Base-by-base conservation (phyloP, 1,284 basidiomycete genomes). In the Leccinum pachyderme region DNA sequence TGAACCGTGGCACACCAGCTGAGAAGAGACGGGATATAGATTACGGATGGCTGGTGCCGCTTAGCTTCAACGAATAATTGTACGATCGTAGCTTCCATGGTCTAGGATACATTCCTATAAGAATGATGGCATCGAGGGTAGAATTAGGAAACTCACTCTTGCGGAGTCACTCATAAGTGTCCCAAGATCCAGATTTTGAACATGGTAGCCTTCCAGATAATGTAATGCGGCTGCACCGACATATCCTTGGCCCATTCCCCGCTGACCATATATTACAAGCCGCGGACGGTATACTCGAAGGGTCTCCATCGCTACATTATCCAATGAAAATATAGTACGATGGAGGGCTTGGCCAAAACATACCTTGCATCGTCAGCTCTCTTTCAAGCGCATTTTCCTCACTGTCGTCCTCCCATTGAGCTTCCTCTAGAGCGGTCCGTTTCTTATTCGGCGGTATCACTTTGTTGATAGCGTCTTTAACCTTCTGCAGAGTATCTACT, bases 1-100 rank as follows among this genome's bases (percentile, higher is more conserved):
- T 89, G 83, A 8, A 99, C 81, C 1, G 93, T 86, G 2, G 85
- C 77, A 52, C 90, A 89, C 95, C 96, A 99, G 7, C 89, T 84
- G 1, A 86, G 71, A 1, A 99, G 79, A 0, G 93, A 91, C 0
- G 96, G 97, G 47, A 99, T 93, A 72, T 95, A 99, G 49, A 99
- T 82, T 43, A 99, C 87, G 0, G 94, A 95, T 0, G 97, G 97
- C 65, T 98, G 95, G 69, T 98, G 93, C 29, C 97, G 86, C 71
- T 98, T 98, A 0, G 97, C 97, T 71, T 99, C 97, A 18, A 95
- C 83, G 65, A 99, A 98, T n/a, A 98, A 81, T 64, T 98, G 96
- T 2, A 98, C 93, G 54, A 98, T 87, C 2, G 91, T 87, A 1
- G 96, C 91, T 74, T 99, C 97, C 3, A 87, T 77, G 4, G 94